phyloP scores from a whole-genome alignment of 2,329 filamentous ascomycete species.

The Lachnum nothofagi region DNA sequence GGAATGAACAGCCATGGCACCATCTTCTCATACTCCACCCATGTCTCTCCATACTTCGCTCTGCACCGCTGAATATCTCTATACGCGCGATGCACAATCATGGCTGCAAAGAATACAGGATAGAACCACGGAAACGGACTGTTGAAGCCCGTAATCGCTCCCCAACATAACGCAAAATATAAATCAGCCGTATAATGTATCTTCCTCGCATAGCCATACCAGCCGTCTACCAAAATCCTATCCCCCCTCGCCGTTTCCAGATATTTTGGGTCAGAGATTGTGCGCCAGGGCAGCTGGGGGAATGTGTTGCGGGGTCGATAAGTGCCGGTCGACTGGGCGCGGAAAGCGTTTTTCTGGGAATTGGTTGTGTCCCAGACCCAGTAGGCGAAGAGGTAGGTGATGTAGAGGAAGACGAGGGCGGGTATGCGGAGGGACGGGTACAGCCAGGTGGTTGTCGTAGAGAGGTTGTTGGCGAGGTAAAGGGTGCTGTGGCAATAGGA shows the following conservation, averaged over 20 bases:
- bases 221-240: slow-evolving; percentile 76
- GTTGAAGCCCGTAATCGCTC: slow-evolving; percentile 68
- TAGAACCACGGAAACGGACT: slow-evolving; percentile 87
- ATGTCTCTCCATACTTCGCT: slow-evolving; percentile 73
- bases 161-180: slow-evolving; percentile 71
- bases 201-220: slow-evolving; percentile 77
- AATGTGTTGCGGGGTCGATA: slow-evolving; percentile 69
- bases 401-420: slow-evolving; percentile 59
- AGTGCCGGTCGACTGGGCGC: slow-evolving; percentile 70
- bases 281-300: slow-evolving; percentile 83
- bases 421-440: slow-evolving; percentile 43
- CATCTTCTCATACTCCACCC: slow-evolving; percentile 70
- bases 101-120: slow-evolving; percentile 68
- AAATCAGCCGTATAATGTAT: slow-evolving; percentile 75
- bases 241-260: slow-evolving; percentile 70
- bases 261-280: slow-evolving; percentile 71
- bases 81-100: slow-evolving; percentile 71
- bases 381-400: slow-evolving; percentile 73
- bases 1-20: slow-evolving; percentile 82
- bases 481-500: slow-evolving; percentile 92
- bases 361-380: slow-evolving; percentile 91
- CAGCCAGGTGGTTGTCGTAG: slow-evolving; percentile 69
- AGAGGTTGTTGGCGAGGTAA: slow-evolving; percentile 76
- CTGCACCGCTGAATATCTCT: slow-evolving; percentile 70
- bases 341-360: slow-evolving; percentile 90